These are phyloP conservation scores for Heimioporus sp. DNA, from an alignment of 768 basidiomycete species.

Conservation along the genomic window DNA sequence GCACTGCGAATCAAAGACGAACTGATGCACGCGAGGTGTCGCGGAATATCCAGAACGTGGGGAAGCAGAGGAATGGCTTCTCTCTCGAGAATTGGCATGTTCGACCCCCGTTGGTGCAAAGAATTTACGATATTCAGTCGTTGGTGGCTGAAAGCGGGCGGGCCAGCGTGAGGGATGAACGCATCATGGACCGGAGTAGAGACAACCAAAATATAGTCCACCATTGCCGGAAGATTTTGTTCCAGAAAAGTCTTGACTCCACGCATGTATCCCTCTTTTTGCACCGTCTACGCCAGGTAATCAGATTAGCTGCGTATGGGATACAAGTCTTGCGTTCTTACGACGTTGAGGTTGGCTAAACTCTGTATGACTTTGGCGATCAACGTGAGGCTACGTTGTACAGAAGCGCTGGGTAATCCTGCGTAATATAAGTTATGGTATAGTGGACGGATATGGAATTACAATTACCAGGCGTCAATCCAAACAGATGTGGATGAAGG, in stretches of 20 bases:
- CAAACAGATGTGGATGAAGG: conserved; percentile 83
- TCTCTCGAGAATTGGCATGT: conserved; percentile 55
- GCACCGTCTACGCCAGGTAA: conserved; percentile 42
- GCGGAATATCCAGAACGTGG: conserved; percentile 73
- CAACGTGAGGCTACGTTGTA: conserved; percentile 78
- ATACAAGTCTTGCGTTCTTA: conserved; percentile 32
- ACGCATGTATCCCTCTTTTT: conserved; percentile 82
- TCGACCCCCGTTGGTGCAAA: conserved; percentile 54
- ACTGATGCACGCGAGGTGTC: conserved; percentile 72
- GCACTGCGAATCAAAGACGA: conserved; percentile 70
- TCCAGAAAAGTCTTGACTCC: conserved; percentile 72
- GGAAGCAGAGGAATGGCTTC: conserved; percentile 76
- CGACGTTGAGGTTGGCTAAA: conserved; percentile 79
- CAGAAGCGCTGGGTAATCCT: conserved; percentile 66
- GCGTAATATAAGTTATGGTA: conserved; percentile 9
- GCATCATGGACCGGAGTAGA: conserved; percentile 48
- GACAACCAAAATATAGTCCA: conserved; percentile 74
- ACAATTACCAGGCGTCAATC: conserved; percentile 73
- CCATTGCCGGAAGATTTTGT: conserved; percentile 64
- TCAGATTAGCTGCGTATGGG: conserved; percentile 2
- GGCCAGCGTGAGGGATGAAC: conserved; percentile 25
- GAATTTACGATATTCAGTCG: conserved; percentile 52
- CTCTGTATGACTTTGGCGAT: conserved; percentile 91
- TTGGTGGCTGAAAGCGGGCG: conserved; percentile 43
- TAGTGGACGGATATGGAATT: conserved; percentile 10